Evolutionary conservation across 805 yeast genomes (phyloP), one percentile per base, ranked within the genome.

Genomic region (Wickerhamiella lipophila): DNA sequence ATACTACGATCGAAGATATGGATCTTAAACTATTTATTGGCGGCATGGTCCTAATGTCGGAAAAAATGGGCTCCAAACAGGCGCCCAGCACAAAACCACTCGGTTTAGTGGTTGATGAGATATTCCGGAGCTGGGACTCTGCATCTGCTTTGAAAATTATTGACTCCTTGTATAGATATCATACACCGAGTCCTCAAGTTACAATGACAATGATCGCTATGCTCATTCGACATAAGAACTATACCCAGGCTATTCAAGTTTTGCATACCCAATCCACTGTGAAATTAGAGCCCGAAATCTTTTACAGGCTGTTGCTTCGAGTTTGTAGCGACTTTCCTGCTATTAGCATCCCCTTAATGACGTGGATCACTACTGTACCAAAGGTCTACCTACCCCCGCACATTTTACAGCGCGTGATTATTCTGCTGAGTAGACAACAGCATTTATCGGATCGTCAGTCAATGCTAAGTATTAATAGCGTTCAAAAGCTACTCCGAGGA

Each of bases 1-100:
- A 32, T 13, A 36, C 34, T 12, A 11, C 32, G n/a, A 25, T 44
- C 13, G 23, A 36, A 21, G 58, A 56, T 40, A 56, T 53, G 7
- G 64, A 62, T 34, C 50, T 60, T 29, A 56, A 56, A 49, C 52
- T 62, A 9, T 46, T 61, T 1, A 48, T 57, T 6, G 58, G 59
- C 2, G 65, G 64, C 1, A 45, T 62, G 51, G 44, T 54, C 3
- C 27, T 61, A 6, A 52, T 60, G 21, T 42, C 57, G 0, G 64
- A 61, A 40, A 60, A 59, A 49, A 3, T 32, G 3, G 38, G 19
- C 11, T 16, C 30, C 6, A 26, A 18, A 15, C 21, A 16, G 2
- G 27, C 25, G 25, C 25, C 15, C n/a, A 15, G 32, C 48, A 34
- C 39, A 16, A 36, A 8, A 35, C 35, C 30, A 25, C 38, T 46